Evolutionary conservation across 768 basidiomycete species (phyloP), one percentile per base, ranked within the genome.

Genomic region (Plicaturopsis crispa): DNA sequence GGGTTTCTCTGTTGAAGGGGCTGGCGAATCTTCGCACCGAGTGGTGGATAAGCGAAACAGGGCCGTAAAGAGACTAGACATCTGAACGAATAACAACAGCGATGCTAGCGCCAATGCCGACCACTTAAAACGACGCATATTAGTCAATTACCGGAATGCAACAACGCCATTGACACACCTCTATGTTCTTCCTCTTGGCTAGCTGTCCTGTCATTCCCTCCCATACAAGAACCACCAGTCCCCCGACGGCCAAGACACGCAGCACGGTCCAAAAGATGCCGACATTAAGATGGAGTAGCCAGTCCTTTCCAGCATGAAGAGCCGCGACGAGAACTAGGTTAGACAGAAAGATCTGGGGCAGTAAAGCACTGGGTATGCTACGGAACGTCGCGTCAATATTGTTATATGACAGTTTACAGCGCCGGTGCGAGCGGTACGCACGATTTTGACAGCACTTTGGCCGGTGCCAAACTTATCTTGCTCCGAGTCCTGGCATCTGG

Each of bases 221-320:
- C 79, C 82, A 79, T 14, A 74, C 57, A 32, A 84, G 47, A 31
- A 75, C 69, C 14, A 74, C 78, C 38, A 84, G 49, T n/a, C 74
- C 80, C n/a, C 76, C 81, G 47, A 78, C 75, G 3, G 80, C 81
- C 37, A 88, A 63, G 35, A 85, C 69, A 44, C 83, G 65, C 63
- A 87, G 78, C 23, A 82, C 65, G 11, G 85, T 66, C 86, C 84
- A 88, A 51, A 86, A 80, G 6, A 82, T 72, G 5, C 80, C 79
- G 16, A 80, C 72, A 54, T 84, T 79, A 26, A 71, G 70, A 13
- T 74, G 65, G 33, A 88, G 59, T 5, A 87, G 57, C 63, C 75
- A 74, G 48, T 78, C 80, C 60, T 83, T 84, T 35, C 73, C 68
- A 5, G 75, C 69, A 56, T 78, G 72, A 24, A 82, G 58, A 4